Evolutionary conservation across 1,284 basidiomycete species (phyloP), one percentile per base, ranked within the genome.

Genomic region (Trametes polyzona): DNA sequence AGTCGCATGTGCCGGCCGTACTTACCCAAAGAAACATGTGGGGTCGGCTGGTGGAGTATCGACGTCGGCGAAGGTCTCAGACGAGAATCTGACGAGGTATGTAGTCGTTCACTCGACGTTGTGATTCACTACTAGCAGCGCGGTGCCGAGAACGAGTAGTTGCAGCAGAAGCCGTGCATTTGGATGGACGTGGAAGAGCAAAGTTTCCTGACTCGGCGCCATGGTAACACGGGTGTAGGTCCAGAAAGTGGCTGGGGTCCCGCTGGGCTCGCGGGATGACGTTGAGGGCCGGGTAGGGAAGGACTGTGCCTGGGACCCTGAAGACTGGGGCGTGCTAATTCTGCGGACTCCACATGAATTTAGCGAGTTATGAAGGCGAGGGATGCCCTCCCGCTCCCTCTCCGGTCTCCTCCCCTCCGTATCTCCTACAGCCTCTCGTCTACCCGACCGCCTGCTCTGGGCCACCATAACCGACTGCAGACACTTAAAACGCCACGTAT

Each of bases 341-440:
- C n/a, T n/a, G 32, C 14, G 5, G 27, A 52, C 50, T 52, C 50
- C 40, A 43, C 50, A 44, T 52, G 26, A 14, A 52, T 44, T 21
- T 41, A n/a, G 37, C 19, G 32, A 29, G 26, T n/a, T 30, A 11
- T 41, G 23, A 27, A 41, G 23, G 40, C 17, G n/a, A 43, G 8
- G 19, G 37, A 19, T 40, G 17, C 2, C 37, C 21, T 19, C 42
- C 29, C 17, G n/a, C n/a, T n/a, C 27, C 16, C 27, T 24, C 44
- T 16, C 30, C 48, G 39, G 23, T 42, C 33, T 7, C 4, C 17
- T 14, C 12, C 26, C 24, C 26, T 30, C 42, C 42, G 24, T 21
- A 17, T 51, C 30, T n/a, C n/a, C n/a, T n/a, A n/a, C n/a, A n/a
- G n/a, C n/a, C 30, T 44, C 12, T n/a, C n/a, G n/a, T 27, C 32